Evolutionary conservation across 106 monocot genomes (phyloP).

Genomic region (Narthecium ossifragum): DNA sequence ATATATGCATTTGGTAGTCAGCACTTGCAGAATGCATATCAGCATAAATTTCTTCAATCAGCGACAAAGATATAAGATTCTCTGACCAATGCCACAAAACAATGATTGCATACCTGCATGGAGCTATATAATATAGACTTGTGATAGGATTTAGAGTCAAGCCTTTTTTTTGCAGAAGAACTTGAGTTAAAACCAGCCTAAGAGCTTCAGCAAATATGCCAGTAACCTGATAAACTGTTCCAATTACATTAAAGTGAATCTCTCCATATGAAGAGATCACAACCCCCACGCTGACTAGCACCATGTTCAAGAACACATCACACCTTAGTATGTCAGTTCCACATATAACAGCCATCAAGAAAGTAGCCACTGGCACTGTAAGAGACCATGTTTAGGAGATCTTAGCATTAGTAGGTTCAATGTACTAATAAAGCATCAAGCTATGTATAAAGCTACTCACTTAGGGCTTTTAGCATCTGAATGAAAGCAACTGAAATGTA

Average conservation of each 20-base stretch:
- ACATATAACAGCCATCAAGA: conserved; percentile 83
- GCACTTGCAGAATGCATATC: too few species aligned
- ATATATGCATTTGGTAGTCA: too few species aligned
- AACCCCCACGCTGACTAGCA: conserved; percentile 92
- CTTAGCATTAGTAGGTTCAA: too few species aligned
- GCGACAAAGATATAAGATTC: too few species aligned
- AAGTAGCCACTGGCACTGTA: conserved; percentile 98
- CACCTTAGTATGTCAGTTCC: conserved; percentile 86
- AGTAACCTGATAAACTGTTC: conserved; percentile 82
- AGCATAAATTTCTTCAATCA: too few species aligned
- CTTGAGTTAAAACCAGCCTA: conserved; percentile 91
- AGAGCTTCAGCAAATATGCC: conserved; percentile 97
- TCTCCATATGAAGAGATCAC: conserved; percentile 96
- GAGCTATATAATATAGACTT: conserved; percentile 97
- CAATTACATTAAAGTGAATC: conserved; percentile 85
- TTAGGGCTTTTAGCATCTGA: conserved; percentile 96
- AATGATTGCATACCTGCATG: conserved; percentile 81
- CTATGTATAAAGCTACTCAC: conserved; percentile 34
- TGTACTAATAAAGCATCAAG: too few species aligned
- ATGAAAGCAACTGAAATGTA: conserved; percentile 91
- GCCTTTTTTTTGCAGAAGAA: conserved; percentile 93
- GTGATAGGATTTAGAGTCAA: conserved; percentile 89
- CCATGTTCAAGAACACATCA: conserved; percentile 85
- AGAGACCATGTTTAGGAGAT: conserved; percentile 2
- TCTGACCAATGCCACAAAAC: too few species aligned